Evolutionary conservation across 2,329 filamentous ascomycete genomes (phyloP).

Genomic region (Alternaria incomplexa): DNA sequence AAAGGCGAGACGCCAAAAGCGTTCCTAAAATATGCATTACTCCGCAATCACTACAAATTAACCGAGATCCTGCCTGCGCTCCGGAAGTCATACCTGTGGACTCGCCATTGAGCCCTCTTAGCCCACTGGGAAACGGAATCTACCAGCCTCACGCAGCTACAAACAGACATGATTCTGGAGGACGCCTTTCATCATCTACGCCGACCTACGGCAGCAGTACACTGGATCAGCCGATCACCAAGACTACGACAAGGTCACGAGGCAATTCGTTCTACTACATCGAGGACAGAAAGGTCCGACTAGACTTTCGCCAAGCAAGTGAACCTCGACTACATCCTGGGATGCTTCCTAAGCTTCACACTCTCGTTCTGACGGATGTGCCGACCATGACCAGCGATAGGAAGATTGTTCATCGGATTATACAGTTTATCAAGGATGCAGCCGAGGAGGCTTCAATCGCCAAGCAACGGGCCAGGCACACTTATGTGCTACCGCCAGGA

Average conservation of each 20-base stretch:
- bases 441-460: constrained; percentile 62
- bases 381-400: constrained; percentile 56
- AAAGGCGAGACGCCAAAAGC: neutral
- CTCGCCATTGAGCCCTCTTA: constrained; percentile 20
- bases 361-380: constrained; percentile 63
- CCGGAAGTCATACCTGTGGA: constrained; percentile 52
- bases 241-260: constrained; percentile 16
- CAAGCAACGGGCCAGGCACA: constrained; percentile 59
- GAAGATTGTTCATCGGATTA: constrained; percentile 49
- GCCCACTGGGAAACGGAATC: constrained; percentile 11
- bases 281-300: constrained; percentile 36
- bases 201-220: constrained; percentile 2
- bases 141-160: constrained; percentile 2
- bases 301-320: constrained; percentile 42
- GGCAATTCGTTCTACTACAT: constrained; percentile 33
- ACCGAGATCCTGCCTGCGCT: constrained; percentile 53
- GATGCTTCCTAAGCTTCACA: constrained; percentile 61
- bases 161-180: neutral
- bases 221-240: neutral
- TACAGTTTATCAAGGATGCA: constrained; percentile 62
- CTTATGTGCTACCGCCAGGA: constrained; percentile 66
- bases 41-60: constrained; percentile 40
- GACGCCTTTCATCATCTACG: constrained; percentile 23
- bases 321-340: constrained; percentile 58
- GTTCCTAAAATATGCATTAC: constrained; percentile 33